These are phyloP conservation scores for Sordaria brevicollis DNA, from an alignment of 495 filamentous ascomycete genomes.

Conservation along the genomic window DNA sequence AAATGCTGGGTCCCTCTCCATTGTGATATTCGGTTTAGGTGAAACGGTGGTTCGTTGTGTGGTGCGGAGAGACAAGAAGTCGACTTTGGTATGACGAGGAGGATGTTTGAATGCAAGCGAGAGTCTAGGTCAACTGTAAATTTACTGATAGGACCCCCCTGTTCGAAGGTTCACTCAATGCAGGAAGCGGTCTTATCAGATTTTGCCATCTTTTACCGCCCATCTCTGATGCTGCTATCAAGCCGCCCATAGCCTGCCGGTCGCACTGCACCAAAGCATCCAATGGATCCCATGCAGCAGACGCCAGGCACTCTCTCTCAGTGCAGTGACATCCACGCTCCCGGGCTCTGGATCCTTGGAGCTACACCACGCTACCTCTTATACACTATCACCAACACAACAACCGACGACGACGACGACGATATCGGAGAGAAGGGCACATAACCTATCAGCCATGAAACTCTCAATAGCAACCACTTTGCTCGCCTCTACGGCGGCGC, in stretches of 20 bases:
- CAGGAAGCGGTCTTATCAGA: background rate
- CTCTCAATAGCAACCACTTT: conserved; percentile 48
- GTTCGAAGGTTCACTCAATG: background rate
- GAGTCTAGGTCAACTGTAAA: background rate
- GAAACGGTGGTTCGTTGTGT: background rate
- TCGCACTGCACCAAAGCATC: background rate
- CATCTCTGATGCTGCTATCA: background rate
- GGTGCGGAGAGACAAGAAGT: background rate
- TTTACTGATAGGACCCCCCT: background rate
- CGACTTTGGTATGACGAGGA: background rate
- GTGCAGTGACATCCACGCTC: background rate
- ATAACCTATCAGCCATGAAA: conserved; percentile 41
- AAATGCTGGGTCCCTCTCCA: conserved; percentile 19
- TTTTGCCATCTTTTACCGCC: background rate
- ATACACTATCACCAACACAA: conserved; percentile 4
- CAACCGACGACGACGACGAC: conserved; percentile 3
- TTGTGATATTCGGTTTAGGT: background rate
- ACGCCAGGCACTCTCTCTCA: background rate
- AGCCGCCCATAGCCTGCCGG: background rate
- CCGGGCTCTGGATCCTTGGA: background rate
- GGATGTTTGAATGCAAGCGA: background rate
- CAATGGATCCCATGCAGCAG: background rate
- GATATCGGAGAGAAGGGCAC: conserved; percentile 2
- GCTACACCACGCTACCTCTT: background rate
- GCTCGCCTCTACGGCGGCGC: conserved; percentile 49